phyloP scores from a whole-genome alignment of 2,329 filamentous ascomycete genomes.

The Penicillium carneum region DNA sequence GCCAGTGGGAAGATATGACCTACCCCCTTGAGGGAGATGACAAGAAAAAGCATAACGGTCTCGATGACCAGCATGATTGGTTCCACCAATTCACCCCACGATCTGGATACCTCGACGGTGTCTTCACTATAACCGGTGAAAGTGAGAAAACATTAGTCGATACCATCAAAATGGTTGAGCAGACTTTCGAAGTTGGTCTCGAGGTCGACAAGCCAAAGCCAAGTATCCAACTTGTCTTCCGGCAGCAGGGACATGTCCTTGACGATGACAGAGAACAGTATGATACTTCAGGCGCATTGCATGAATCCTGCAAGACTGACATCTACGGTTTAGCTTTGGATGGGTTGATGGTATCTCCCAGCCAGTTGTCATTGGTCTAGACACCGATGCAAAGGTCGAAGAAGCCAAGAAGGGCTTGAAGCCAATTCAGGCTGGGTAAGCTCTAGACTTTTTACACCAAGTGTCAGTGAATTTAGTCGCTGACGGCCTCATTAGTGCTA shows the following conservation, averaged over 20 bases:
- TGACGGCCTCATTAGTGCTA: not conserved
- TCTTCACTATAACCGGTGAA: not conserved
- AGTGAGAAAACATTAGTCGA: not conserved
- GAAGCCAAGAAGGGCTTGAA: not conserved
- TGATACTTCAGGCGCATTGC: not conserved
- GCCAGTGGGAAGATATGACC: constrained; percentile 3
- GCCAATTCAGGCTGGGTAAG: constrained; percentile 4
- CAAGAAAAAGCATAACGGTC: not conserved
- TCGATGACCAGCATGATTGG: constrained; percentile 10
- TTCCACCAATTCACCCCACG: not conserved
- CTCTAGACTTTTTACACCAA: too few species aligned
- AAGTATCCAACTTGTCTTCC: not conserved
- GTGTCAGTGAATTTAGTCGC: too few species aligned
- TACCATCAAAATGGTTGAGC: not conserved
- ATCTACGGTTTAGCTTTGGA: constrained; percentile 3
- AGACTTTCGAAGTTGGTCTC: not conserved
- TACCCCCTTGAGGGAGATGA: not conserved
- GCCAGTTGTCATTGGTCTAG: not conserved
- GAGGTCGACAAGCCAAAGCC: not conserved
- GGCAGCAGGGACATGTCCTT: not conserved
- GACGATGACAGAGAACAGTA: constrained; percentile 1
- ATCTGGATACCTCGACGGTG: not conserved
- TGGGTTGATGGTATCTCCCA: constrained; percentile 10
- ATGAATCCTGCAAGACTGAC: not conserved
- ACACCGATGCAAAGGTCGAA: not conserved